These are phyloP conservation scores for Wallacemonas sp. DNA, from an alignment of 208 protist species.

Conservation along the genomic window DNA sequence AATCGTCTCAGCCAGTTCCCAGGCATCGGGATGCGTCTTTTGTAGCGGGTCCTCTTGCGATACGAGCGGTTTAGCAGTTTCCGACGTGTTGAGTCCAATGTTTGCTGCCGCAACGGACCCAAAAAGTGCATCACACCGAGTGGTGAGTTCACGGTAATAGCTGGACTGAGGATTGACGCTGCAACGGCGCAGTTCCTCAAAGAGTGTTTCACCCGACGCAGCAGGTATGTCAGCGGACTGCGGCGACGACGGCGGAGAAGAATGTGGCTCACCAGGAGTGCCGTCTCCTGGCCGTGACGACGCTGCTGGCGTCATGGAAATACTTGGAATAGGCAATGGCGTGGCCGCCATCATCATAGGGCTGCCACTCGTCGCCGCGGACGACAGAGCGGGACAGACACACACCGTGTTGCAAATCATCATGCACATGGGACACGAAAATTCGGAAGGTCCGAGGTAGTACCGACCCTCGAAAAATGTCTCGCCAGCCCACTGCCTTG, in stretches of 20 bases:
- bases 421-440: slow-evolving; percentile 71
- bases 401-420: slow-evolving; percentile 66
- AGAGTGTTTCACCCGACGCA: slow-evolving; percentile 21
- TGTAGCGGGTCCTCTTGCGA: slow-evolving; percentile 45
- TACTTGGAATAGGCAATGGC: no score
- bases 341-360: background rate
- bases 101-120: slow-evolving; percentile 37
- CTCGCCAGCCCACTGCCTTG: slow-evolving; percentile 31
- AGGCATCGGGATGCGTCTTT: slow-evolving; percentile 29
- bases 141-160: slow-evolving; percentile 6
- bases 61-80: slow-evolving; percentile 25
- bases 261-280: background rate
- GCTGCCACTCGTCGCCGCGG: background rate
- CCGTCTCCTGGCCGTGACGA: background rate
- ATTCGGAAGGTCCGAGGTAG: slow-evolving; percentile 50
- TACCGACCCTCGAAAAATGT: slow-evolving; percentile 37
- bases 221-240: background rate
- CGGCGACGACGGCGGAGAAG: background rate
- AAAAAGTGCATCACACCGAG: slow-evolving; percentile 29
- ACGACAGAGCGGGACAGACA: slow-evolving; percentile 40
- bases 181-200: slow-evolving; percentile 41
- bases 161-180: slow-evolving; percentile 13
- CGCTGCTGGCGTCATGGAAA: no score
- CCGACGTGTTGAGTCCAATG: slow-evolving; percentile 36
- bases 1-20: slow-evolving; percentile 57